phyloP scores from a whole-genome alignment of 1,284 basidiomycete species.

The Cystobasidium sp. region DNA sequence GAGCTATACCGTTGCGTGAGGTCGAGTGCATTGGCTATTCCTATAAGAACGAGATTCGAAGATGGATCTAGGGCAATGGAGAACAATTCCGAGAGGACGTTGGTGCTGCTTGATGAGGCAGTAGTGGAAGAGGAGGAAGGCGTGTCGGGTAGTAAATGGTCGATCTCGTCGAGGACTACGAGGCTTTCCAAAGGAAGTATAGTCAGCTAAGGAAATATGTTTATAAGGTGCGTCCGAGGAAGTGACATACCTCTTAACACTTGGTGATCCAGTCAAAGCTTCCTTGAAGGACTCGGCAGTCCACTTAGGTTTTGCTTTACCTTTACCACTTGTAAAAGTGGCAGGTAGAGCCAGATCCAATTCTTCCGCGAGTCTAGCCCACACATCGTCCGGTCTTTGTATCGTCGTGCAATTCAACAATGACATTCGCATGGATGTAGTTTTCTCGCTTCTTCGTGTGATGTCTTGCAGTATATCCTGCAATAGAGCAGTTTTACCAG shows the following conservation, averaged over 20 bases:
- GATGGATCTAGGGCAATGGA: slow-evolving; percentile 49
- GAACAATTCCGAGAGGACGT: slow-evolving; percentile 58
- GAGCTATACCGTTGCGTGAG: slow-evolving; percentile 49
- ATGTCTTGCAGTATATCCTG: slow-evolving; percentile 55
- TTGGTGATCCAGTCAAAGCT: not conserved
- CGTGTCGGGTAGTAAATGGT: slow-evolving; percentile 55
- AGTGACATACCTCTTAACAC: not conserved
- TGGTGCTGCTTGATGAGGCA: slow-evolving; percentile 50
- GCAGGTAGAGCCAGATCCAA: slow-evolving; percentile 35
- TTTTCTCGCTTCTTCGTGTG: not conserved
- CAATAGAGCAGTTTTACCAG: slow-evolving; percentile 59
- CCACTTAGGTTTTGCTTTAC: slow-evolving; percentile 26
- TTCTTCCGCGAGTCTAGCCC: slow-evolving; percentile 51
- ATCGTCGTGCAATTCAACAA: slow-evolving; percentile 59
- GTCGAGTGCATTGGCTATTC: slow-evolving; percentile 55
- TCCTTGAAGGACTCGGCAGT: slow-evolving; percentile 16
- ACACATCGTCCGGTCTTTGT: slow-evolving; percentile 44
- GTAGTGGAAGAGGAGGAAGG: not conserved
- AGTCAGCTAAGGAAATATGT: too few relatives aligned
- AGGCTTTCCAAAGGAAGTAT: slow-evolving; percentile 46
- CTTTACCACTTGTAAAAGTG: not conserved
- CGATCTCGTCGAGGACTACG: slow-evolving; percentile 60
- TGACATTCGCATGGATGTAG: slow-evolving; percentile 23
- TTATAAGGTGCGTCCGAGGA: too few relatives aligned
- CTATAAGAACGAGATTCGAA: slow-evolving; percentile 53